These are phyloP conservation scores for Chrysochromulina tobinii DNA, from an alignment of 78 protist species.

Conservation along the genomic window DNA sequence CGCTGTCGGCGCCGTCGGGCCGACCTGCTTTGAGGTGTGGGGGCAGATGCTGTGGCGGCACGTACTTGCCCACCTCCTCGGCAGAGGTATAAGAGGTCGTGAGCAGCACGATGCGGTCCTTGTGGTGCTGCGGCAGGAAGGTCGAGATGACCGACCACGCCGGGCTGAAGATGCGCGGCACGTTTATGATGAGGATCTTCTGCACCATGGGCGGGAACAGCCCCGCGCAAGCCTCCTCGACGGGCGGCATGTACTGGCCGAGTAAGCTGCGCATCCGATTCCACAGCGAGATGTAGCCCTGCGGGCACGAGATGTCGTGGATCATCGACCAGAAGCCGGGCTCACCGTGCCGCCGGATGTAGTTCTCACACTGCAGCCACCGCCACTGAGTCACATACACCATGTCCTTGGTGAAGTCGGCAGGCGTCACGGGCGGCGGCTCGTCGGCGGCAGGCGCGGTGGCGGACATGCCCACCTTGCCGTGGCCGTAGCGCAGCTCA, in stretches of 20 bases:
- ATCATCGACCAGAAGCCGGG: constrained; percentile 16
- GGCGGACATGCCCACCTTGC: not conserved
- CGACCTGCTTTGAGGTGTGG: not conserved
- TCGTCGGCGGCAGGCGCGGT: not conserved
- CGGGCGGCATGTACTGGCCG: not conserved
- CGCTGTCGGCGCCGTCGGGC: no score
- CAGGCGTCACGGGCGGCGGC: not conserved
- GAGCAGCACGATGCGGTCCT: constrained; percentile 23
- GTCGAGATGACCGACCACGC: not conserved
- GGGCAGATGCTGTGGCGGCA: not conserved
- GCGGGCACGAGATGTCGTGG: constrained; percentile 24
- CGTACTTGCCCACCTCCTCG: not conserved
- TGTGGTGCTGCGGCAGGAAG: not conserved
- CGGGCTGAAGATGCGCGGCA: not conserved
- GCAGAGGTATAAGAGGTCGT: not conserved
- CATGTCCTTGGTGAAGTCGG: not conserved
- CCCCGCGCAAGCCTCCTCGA: not conserved
- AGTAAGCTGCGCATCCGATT: not conserved
- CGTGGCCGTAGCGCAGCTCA: constrained; percentile 26
- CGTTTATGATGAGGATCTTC: constrained; percentile 16
- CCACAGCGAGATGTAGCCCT: not conserved
- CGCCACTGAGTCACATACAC: constrained; percentile 25
- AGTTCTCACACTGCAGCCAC: constrained; percentile 2
- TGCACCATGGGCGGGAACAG: constrained; percentile 17
- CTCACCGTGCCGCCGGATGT: not conserved